Evolutionary conservation across 441 rosid genomes (phyloP).

Genomic region (Populus hybrid): DNA sequence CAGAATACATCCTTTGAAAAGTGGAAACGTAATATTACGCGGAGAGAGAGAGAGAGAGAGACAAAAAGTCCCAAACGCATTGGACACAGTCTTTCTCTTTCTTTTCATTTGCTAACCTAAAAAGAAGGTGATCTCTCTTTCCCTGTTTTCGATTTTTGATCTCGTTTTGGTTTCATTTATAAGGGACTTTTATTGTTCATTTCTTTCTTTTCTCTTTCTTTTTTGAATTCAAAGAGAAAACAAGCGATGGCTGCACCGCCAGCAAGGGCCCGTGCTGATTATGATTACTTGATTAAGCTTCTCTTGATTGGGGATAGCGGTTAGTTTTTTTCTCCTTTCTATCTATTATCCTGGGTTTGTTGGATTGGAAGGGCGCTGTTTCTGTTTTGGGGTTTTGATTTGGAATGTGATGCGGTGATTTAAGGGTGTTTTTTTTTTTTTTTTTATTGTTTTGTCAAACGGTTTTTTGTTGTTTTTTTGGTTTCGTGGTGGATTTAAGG

Average conservation of each 20-base stretch:
- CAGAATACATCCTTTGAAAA: neutral
- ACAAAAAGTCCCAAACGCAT: neutral
- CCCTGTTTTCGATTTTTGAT: neutral
- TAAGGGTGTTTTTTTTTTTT: neutral
- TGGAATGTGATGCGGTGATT: slow-evolving; percentile 9
- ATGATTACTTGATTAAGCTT: neutral
- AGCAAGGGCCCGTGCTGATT: slow-evolving; percentile 39
- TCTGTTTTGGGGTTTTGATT: slow-evolving; percentile 1
- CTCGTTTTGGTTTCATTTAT: neutral
- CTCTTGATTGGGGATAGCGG: slow-evolving; percentile 24
- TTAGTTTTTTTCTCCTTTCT: slow-evolving; percentile 1
- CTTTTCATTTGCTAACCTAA: neutral
- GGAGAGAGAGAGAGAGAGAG: neutral
- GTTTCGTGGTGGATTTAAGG: neutral
- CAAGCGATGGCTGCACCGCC: slow-evolving; percentile 35
- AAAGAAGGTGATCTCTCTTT: neutral
- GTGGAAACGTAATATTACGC: neutral
- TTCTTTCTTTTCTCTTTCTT: neutral
- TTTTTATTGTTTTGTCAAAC: neutral
- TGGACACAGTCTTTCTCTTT: neutral
- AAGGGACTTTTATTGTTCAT: neutral
- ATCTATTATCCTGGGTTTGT: neutral
- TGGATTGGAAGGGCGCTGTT: neutral
- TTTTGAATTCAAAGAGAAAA: neutral
- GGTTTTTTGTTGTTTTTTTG: neutral